phyloP scores from a whole-genome alignment of 345 rosid species.

The Firmiana major region DNA sequence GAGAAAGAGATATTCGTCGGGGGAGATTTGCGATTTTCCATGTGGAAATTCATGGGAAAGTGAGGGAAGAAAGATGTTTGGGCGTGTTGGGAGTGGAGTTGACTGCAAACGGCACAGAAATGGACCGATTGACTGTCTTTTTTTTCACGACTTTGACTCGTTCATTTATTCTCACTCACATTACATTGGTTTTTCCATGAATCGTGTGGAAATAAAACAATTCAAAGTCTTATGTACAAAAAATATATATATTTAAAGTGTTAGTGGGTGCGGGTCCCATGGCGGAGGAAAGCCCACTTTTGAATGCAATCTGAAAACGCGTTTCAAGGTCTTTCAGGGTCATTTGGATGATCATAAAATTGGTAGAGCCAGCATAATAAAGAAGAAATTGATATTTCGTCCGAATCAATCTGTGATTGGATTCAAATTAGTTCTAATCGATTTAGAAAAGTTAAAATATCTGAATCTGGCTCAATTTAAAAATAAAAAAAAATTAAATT shows the following conservation, averaged over 20 bases:
- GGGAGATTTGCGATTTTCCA: slow-evolving; percentile 8
- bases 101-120: slow-evolving; percentile 14
- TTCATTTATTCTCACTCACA: background rate
- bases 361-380: too few relatives aligned
- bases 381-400: too few relatives aligned
- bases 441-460: too few relatives aligned
- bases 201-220: background rate
- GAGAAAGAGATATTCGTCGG: slow-evolving; percentile 9
- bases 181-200: too few relatives aligned
- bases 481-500: too few relatives aligned
- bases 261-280: background rate
- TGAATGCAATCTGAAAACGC: slow-evolving; percentile 1
- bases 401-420: too few relatives aligned
- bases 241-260: background rate
- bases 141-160: background rate
- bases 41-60: slow-evolving; percentile 16
- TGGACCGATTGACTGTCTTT: slow-evolving; percentile 13
- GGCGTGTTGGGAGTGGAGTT: slow-evolving; percentile 30
- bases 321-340: too few relatives aligned
- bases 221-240: slow-evolving; percentile 2
- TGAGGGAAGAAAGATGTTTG: background rate
- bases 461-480: too few relatives aligned
- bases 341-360: too few relatives aligned
- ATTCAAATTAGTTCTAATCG: too few relatives aligned
- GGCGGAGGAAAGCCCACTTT: background rate